These are phyloP conservation scores for Scheffersomyces quercinus DNA, from an alignment of 1,139 yeast genomes.

Conservation along the genomic window DNA sequence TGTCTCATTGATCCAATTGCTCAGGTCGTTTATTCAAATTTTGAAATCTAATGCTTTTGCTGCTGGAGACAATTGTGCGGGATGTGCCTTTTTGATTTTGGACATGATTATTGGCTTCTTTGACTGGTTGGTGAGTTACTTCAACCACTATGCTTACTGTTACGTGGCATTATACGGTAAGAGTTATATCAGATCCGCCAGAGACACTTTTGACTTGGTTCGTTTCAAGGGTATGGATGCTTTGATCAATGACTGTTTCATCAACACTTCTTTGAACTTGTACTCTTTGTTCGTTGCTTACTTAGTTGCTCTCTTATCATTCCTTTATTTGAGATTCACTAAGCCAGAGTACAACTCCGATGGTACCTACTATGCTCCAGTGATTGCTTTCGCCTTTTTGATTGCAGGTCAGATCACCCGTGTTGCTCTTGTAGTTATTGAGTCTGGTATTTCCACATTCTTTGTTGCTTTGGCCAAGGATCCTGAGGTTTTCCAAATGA, in stretches of 20 bases:
- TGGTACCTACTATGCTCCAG: slow-evolving; percentile 73
- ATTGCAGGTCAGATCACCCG: slow-evolving; percentile 78
- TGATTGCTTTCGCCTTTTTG: slow-evolving; percentile 74
- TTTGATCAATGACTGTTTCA: slow-evolving; percentile 78
- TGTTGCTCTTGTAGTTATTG: slow-evolving; percentile 70
- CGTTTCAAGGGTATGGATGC: slow-evolving; percentile 85
- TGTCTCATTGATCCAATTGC: slow-evolving; percentile 71
- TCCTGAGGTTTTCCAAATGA: slow-evolving; percentile 78
- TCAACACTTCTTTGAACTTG: slow-evolving; percentile 72
- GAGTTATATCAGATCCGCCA: slow-evolving; percentile 71
- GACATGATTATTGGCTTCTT: slow-evolving; percentile 65
- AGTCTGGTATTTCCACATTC: slow-evolving; percentile 82
- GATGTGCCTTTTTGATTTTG: slow-evolving; percentile 53
- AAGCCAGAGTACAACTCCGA: slow-evolving; percentile 66
- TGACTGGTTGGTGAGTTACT: slow-evolving; percentile 81
- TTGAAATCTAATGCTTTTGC: slow-evolving; percentile 55
- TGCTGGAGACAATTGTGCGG: slow-evolving; percentile 56
- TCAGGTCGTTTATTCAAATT: slow-evolving; percentile 50
- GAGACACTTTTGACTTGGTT: slow-evolving; percentile 78
- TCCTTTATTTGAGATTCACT: slow-evolving; percentile 71
- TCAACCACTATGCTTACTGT: slow-evolving; percentile 89
- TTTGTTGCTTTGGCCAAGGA: slow-evolving; percentile 86
- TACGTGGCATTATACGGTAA: slow-evolving; percentile 87
- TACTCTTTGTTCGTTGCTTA: slow-evolving; percentile 74
- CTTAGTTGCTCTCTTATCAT: slow-evolving; percentile 66